Evolutionary conservation across 768 basidiomycete species (phyloP), one percentile per base, ranked within the genome.

Genomic region (Erythrobasidium yunnanense): DNA sequence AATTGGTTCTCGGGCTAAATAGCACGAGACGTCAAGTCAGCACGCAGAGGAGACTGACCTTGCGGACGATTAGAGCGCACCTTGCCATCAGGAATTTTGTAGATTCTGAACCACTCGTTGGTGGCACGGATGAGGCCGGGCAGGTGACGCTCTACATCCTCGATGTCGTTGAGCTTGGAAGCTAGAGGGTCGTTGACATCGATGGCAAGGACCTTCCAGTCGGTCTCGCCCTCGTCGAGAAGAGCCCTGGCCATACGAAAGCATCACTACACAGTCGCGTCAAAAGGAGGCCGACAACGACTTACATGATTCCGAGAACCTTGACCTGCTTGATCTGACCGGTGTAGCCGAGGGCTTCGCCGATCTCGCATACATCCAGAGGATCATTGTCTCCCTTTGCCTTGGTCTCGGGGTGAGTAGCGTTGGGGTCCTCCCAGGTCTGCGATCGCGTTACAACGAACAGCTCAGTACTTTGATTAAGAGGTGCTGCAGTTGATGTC

Each of bases 261-360:
- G 38, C 11, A 42, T 11, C 11, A 42, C n/a, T 42, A 11, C 38
- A 42, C n/a, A n/a, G 11, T 11, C 11, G 38, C 38, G n/a, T 42
- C 38, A 42, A 42, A n/a, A n/a, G 38, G n/a, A n/a, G 11, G 38
- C 38, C 11, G n/a, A 42, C n/a, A n/a, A n/a, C 11, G 38, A 42
- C 38, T 11, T n/a, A 42, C 93, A 97, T 97, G 83, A 97, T 93
- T 69, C 95, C 95, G 74, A 99, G 88, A 71, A 99, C 88, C 82
- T 99, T 99, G 84, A 99, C 95, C 78, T 96, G 95, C 81, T 97
- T 99, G 78, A 99, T 83, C 77, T 97, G 92, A 65, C 95, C 95
- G 69, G 85, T 84, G 77, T 91, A 90, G 71, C 93, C 95, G 73
- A 97, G 88, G 77, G 92, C 88, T 78, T 99, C 95, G 69, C 95